Base-by-base conservation (phyloP, 192 early-diverging fungal genomes). In the Pilobolus umbonatus region DNA sequence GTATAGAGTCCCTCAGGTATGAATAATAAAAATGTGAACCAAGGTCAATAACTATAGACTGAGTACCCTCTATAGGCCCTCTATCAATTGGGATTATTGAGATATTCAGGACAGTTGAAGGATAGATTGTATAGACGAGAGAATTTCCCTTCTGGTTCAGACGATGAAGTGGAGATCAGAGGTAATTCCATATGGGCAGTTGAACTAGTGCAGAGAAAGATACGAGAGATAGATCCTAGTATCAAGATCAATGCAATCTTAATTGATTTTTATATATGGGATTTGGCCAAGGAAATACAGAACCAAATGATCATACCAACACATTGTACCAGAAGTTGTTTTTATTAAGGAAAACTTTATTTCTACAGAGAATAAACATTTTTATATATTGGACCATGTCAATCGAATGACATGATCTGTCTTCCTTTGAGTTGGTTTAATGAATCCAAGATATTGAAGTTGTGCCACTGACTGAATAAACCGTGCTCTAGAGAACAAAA, bases 241-340 rank as follows among this genome's bases (percentile, higher is more conserved):
- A 46, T 54, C n/a, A 19, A 51, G 5, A 70, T 91, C 36, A 93
- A 90, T 64, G 83, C 88, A 1, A 86, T 93, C 15, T 63, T 93
- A 36, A 71, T 91, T n/a, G 91, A 93, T 55, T 93, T 93, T 67
- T 93, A 87, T 59, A 75, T 93, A 42, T 93, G 91, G 91, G 91
- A 93, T 62, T 82, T 81, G 51, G 86, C 91, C 4, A 88, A 89
- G 54, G 83, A 82, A 21, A 65, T 81, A 25, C 56, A 83, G n/a
- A 53, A 75, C 5, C 61, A 72, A 40, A 71, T 91, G 77, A 65
- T 48, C 17, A 63, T 88, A 21, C 81, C 81, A 10, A 82, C 82
- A 46, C 88, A 90, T 66, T 68, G 74, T 12, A 87, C 84, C 8
- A 69, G 88, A 39, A 42, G 39, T 42, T 42, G 39, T 42, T 42